Conservation (phyloP, 2,329 filamentous ascomycete species). For the Verticillium longisporum region DNA sequence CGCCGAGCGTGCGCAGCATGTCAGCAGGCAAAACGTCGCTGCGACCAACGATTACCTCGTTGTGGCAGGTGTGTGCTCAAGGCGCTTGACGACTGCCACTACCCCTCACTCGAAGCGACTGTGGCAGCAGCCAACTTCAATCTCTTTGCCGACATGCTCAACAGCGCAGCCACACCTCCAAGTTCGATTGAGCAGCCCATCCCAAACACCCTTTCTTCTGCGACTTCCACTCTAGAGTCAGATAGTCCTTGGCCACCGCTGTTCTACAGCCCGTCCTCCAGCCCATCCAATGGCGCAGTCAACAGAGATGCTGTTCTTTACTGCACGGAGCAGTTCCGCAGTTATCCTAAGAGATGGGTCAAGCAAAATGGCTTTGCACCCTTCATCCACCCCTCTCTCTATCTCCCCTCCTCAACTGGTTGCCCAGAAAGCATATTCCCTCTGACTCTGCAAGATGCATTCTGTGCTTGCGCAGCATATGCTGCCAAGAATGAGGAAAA, state of each 20-base stretch:
- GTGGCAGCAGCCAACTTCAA: slow-evolving; percentile 16
- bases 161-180: slow-evolving; percentile 4
- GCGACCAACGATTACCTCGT: slow-evolving; percentile 23
- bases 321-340: slow-evolving; percentile 11
- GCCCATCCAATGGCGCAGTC: slow-evolving; percentile 3
- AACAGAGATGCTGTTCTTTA: slow-evolving; percentile 9
- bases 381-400: slow-evolving; percentile 20
- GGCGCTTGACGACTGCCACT: slow-evolving; percentile 15
- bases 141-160: slow-evolving; percentile 17
- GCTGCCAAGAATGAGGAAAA: slow-evolving; percentile 16
- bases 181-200: background rate
- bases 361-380: slow-evolving; percentile 15
- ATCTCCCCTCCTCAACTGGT: slow-evolving; percentile 8
- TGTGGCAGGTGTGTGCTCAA: slow-evolving; percentile 24
- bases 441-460: slow-evolving; percentile 19
- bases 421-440: slow-evolving; percentile 14
- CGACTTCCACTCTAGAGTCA: background rate
- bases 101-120: slow-evolving; percentile 13
- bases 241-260: slow-evolving; percentile 6
- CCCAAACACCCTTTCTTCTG: slow-evolving; percentile 8
- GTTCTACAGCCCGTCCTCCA: slow-evolving; percentile 8
- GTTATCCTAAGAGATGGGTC: slow-evolving; percentile 19
- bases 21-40: slow-evolving; percentile 27
- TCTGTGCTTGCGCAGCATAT: slow-evolving; percentile 17
- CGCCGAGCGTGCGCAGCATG: slow-evolving; percentile 27